Base-by-base conservation (phyloP, 2,329 filamentous ascomycete genomes). In the Pyrenophora teres region DNA sequence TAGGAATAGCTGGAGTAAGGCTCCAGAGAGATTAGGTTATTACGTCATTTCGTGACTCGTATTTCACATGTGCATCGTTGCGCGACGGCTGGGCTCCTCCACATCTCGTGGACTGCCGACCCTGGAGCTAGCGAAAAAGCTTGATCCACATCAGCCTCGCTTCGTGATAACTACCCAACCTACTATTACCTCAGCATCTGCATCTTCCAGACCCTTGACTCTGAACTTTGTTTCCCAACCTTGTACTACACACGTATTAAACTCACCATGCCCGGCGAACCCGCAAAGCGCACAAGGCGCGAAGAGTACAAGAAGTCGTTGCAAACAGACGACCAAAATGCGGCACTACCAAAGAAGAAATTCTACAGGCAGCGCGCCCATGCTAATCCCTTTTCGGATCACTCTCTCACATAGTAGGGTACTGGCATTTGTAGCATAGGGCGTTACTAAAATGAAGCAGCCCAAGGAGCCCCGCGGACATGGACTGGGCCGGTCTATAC, bases 311-410 rank as follows among this genome's bases (percentile, higher is more conserved):
- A 73, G 35, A 70, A 70, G 40, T 62, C 66, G 2, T 63, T 74
- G 12, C 62, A 57, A 21, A 68, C 68, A 46, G 64, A 69, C 10
- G 72, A 72, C n/a, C 69, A 76, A 52, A 70, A 75, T 56, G 76
- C 84, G 6, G 82, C 85, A 65, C 77, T 97, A 65, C 94, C 94
- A 8, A 88, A 90, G 76, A 99, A 99, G 81, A 93, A 89, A 78
- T 96, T 94, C 78, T 99, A 96, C 74, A 86, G 94, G 49, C 94
- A 99, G 76, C 85, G 94, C 74, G 94, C 94, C 32, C 94, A 99
- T 77, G 94, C 94, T 57, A 99, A 99, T 78, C 92, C 93, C 6
- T 99, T 99, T 77, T 97, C 93, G 2, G 94, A 99, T 69, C 94
- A 99, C 78, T 80, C 84, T 51, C 80, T 99, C 71, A 81, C 83